These are phyloP conservation scores for Trichoderma hamatum DNA, from an alignment of 2,329 filamentous ascomycete genomes.

Conservation along the genomic window DNA sequence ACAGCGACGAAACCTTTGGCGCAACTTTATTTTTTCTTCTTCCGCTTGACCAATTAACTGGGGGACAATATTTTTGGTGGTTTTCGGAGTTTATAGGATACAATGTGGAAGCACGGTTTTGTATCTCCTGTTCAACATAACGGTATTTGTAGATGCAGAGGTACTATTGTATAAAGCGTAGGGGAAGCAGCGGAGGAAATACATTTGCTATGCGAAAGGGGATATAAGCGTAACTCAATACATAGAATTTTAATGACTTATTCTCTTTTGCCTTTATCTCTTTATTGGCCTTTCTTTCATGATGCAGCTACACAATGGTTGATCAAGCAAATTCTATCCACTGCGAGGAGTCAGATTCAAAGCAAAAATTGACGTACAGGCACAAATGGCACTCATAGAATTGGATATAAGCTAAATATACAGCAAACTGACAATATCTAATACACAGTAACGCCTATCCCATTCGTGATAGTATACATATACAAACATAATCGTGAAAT, in stretches of 20 bases:
- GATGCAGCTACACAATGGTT: neutral
- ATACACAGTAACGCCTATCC: conserved; percentile 22
- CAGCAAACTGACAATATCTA: conserved; percentile 1
- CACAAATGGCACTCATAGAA: neutral
- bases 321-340: neutral
- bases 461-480: conserved; percentile 33
- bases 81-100: conserved; percentile 15
- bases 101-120: conserved; percentile 7
- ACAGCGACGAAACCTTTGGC: neutral
- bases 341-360: neutral
- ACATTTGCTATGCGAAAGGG: neutral
- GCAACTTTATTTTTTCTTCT: neutral
- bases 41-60: neutral
- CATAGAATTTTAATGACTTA: neutral
- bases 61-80: neutral
- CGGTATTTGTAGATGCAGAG: conserved; percentile 2
- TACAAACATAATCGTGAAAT: conserved; percentile 32
- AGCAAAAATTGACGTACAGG: neutral
- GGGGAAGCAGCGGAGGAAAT: neutral
- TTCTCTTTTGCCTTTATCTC: neutral
- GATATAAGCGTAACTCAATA: neutral
- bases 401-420: neutral
- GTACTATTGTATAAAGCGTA: conserved; percentile 1
- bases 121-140: neutral
- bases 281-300: neutral